A percentile compares a stretch with the other conserved stretches of the same genome.
phyloP scores from a whole-genome alignment of 2,329 filamentous ascomycete species.

The Ophiostoma australiae region DNA sequence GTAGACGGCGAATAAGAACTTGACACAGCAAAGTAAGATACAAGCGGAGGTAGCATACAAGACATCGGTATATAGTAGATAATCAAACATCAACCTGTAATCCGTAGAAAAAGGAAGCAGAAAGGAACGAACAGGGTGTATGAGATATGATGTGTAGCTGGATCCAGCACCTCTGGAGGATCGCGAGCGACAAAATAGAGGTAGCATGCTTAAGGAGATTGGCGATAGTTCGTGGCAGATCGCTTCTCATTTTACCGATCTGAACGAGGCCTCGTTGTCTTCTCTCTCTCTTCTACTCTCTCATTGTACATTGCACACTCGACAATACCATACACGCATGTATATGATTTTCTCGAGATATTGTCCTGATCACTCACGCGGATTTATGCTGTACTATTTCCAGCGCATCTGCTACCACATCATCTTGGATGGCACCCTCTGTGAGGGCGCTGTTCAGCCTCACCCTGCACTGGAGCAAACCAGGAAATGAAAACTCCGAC shows the following conservation, averaged over 20 bases:
- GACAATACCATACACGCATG: neutral
- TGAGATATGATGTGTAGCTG: neutral
- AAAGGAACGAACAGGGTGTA: neutral
- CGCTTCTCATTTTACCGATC: no score
- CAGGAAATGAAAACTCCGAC: neutral
- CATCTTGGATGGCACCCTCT: neutral
- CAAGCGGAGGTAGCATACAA: neutral
- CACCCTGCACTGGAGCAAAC: neutral
- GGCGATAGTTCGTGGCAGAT: no score
- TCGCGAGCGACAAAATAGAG: neutral
- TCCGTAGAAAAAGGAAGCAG: neutral
- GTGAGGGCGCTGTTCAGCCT: neutral
- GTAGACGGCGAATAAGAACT: slow-evolving; percentile 2
- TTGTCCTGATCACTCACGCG: neutral
- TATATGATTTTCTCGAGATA: neutral
- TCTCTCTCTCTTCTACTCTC: no score
- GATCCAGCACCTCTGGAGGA: neutral
- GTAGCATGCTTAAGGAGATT: no score
- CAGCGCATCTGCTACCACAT: neutral
- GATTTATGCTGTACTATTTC: neutral
- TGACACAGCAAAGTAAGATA: neutral
- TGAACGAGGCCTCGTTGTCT: no score
- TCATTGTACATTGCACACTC: neutral
- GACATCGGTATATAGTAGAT: neutral
- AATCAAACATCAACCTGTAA: neutral